Evolutionary conservation across 371 early-diverging fungal species (phyloP).

Genomic region (Mucor circinelloides): DNA sequence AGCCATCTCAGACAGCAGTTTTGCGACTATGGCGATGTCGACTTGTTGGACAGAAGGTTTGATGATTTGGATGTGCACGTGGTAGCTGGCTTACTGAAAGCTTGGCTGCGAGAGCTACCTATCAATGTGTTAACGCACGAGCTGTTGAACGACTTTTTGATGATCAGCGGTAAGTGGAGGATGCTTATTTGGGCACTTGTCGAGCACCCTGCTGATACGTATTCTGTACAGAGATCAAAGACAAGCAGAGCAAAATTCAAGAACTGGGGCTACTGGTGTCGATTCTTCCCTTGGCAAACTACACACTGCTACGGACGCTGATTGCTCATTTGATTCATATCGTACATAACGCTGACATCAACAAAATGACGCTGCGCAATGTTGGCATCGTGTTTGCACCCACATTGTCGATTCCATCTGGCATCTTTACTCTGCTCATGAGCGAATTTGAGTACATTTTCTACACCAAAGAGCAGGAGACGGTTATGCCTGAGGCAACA

Average conservation of each 20-base stretch:
- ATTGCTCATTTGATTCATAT: constrained; percentile 65
- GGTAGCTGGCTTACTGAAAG: constrained; percentile 81
- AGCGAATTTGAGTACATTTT: constrained; percentile 66
- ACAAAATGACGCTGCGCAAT: constrained; percentile 74
- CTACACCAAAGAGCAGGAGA: not conserved
- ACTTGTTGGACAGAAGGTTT: constrained; percentile 44
- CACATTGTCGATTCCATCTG: constrained; percentile 67
- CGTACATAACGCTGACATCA: constrained; percentile 54
- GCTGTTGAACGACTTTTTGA: constrained; percentile 62
- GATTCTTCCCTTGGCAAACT: constrained; percentile 59
- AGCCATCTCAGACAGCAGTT: constrained; percentile 64
- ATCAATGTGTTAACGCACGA: constrained; percentile 71
- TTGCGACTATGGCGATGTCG: constrained; percentile 65
- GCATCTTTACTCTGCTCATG: constrained; percentile 62
- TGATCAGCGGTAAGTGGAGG: constrained; percentile 44
- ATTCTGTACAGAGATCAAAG: constrained; percentile 47
- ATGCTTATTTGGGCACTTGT: not conserved
- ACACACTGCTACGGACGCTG: constrained; percentile 57
- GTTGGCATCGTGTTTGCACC: constrained; percentile 75
- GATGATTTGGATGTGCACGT: constrained; percentile 72
- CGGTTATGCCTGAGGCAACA: not conserved
- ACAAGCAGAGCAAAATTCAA: constrained; percentile 54
- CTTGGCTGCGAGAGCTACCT: constrained; percentile 80
- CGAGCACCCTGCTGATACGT: not conserved
- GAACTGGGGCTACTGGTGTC: constrained; percentile 57